These are phyloP conservation scores for Paecilomyces fulvus DNA, from an alignment of 2,329 filamentous ascomycete genomes.

Conservation along the genomic window DNA sequence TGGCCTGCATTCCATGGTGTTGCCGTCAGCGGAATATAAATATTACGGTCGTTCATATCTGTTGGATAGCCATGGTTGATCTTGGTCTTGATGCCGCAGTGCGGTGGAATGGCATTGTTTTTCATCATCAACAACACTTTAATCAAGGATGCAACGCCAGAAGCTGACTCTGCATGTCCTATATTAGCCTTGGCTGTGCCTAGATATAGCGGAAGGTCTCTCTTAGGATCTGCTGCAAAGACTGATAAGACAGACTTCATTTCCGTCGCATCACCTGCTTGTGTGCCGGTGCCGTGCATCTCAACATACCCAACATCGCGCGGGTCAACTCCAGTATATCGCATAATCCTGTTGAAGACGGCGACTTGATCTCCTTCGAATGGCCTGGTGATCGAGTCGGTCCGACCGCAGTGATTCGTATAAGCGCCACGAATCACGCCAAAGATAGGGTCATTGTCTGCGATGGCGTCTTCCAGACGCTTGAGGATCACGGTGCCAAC, in stretches of 20 bases:
- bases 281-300: conserved; percentile 80
- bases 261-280: conserved; percentile 70
- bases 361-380: conserved; percentile 64
- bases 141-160: conserved; percentile 35
- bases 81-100: conserved; percentile 53
- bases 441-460: conserved; percentile 54
- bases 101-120: conserved; percentile 53
- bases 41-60: conserved; percentile 23
- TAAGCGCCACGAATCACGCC: conserved; percentile 60
- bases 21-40: conserved; percentile 35
- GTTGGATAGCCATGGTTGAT: conserved; percentile 18
- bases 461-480: conserved; percentile 61
- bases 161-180: conserved; percentile 35
- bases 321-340: too few relatives aligned
- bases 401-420: conserved; percentile 68
- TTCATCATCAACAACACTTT: conserved; percentile 58
- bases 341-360: conserved; percentile 58
- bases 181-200: conserved; percentile 21
- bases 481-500: conserved; percentile 63
- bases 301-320: conserved; percentile 70
- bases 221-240: too few relatives aligned
- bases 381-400: conserved; percentile 70
- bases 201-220: conserved; percentile 16
- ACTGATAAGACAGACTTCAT: too few relatives aligned
- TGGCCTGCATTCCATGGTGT: too few relatives aligned